Conservation (phyloP, 768 basidiomycete genomes). For the Boletus vermiculosoides region DNA sequence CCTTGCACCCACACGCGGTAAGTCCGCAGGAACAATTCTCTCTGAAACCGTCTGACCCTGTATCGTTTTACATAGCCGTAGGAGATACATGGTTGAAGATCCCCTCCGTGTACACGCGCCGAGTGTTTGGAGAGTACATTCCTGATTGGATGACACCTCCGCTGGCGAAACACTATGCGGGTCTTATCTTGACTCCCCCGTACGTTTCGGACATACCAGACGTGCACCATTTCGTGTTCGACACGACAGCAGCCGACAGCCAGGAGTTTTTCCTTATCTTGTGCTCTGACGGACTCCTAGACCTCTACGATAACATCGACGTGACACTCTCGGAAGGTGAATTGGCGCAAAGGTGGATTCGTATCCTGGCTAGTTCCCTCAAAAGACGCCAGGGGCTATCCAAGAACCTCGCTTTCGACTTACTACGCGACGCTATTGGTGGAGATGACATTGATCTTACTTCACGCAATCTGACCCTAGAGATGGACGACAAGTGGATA, state of each 20-base stretch:
- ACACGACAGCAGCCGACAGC: slow-evolving; percentile 10
- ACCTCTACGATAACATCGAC: slow-evolving; percentile 37
- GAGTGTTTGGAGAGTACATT: slow-evolving; percentile 25
- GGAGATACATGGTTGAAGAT: slow-evolving; percentile 38
- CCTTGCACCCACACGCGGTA: slow-evolving; percentile 39
- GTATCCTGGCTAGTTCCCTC: slow-evolving; percentile 30
- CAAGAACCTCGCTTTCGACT: slow-evolving; percentile 38
- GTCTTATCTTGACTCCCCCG: slow-evolving; percentile 44
- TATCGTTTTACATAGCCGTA: slow-evolving; percentile 24
- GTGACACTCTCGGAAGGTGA: slow-evolving; percentile 23
- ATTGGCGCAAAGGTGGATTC: slow-evolving; percentile 37
- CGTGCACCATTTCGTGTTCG: slow-evolving; percentile 37
- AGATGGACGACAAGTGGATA: slow-evolving; percentile 52
- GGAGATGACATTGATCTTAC: slow-evolving; percentile 39
- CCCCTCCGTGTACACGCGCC: slow-evolving; percentile 33
- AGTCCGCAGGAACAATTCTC: slow-evolving; percentile 4
- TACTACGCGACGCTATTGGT: slow-evolving; percentile 44
- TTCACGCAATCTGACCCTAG: slow-evolving; percentile 47
- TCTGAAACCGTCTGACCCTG: slow-evolving; percentile 16
- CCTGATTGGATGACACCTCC: slow-evolving; percentile 26
- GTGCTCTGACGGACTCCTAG: slow-evolving; percentile 48
- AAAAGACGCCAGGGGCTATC: slow-evolving; percentile 17
- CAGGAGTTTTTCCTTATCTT: slow-evolving; percentile 37
- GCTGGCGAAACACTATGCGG: slow-evolving; percentile 23
- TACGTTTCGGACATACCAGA: slow-evolving; percentile 45